These are phyloP conservation scores for Backusella macrospora DNA, from an alignment of 192 early-diverging fungal genomes.

Conservation along the genomic window DNA sequence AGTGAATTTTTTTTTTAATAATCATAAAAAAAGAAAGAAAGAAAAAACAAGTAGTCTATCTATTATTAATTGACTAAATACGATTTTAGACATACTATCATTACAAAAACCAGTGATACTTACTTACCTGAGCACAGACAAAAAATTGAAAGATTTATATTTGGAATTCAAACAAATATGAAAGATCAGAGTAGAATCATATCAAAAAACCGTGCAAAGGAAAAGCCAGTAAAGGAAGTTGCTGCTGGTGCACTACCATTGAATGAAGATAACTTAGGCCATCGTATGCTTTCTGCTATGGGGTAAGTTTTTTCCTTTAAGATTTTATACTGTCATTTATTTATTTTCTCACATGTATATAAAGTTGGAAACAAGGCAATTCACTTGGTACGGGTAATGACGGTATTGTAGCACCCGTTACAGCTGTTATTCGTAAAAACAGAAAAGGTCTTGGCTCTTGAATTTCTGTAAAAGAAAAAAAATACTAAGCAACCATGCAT, in stretches of 20 bases:
- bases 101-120: slow-evolving; percentile 45
- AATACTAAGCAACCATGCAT: too few species aligned
- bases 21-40: too few species aligned
- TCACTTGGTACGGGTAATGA: slow-evolving; percentile 44
- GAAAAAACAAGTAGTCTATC: too few species aligned
- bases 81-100: not conserved
- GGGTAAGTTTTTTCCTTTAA: slow-evolving; percentile 47
- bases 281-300: slow-evolving; percentile 69
- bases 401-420: slow-evolving; percentile 52
- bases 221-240: slow-evolving; percentile 36
- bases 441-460: slow-evolving; percentile 46
- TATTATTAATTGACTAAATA: too few species aligned
- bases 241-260: slow-evolving; percentile 57
- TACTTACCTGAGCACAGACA: slow-evolving; percentile 44
- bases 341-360: not conserved
- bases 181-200: slow-evolving; percentile 3
- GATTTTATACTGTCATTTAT: not conserved
- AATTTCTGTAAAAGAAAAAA: not conserved
- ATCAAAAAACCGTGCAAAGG: not conserved
- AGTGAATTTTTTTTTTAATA: not conserved
- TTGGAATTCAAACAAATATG: slow-evolving; percentile 38
- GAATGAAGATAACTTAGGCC: slow-evolving; percentile 61
- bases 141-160: slow-evolving; percentile 43
- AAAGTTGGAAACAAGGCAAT: slow-evolving; percentile 52
- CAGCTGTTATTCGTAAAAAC: slow-evolving; percentile 51